These are phyloP conservation scores for Thermothelomyces thermophilus DNA, from an alignment of 2,329 filamentous ascomycete species.

Conservation along the genomic window DNA sequence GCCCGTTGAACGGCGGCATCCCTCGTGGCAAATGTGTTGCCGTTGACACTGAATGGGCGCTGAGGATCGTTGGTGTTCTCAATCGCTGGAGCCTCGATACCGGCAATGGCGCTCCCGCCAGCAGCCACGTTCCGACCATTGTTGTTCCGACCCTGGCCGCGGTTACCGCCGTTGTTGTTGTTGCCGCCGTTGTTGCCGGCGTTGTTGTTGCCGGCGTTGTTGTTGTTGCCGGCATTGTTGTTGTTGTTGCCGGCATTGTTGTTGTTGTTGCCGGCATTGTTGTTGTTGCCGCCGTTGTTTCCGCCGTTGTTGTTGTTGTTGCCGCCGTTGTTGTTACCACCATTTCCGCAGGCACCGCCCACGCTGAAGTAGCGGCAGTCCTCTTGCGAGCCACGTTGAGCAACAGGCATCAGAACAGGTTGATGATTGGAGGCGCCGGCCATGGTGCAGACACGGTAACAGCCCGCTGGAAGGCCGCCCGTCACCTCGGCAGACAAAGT, in stretches of 20 bases:
- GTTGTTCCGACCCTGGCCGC: conserved; percentile 6
- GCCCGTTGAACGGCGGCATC: conserved; percentile 51
- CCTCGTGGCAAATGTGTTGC: conserved; percentile 51
- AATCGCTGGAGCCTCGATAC: conserved; percentile 46
- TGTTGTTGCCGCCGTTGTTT: conserved; percentile 22
- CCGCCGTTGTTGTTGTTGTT: conserved; percentile 20
- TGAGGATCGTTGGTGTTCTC: conserved; percentile 39
- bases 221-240: conserved; percentile 3
- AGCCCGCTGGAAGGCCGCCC: conserved; percentile 53
- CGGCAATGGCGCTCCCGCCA: conserved; percentile 42
- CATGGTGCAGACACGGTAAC: conserved; percentile 62
- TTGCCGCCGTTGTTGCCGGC: background rate
- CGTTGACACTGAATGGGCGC: conserved; percentile 51
- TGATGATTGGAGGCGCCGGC: conserved; percentile 58
- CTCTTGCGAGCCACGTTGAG: conserved; percentile 60
- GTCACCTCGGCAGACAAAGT: conserved; percentile 46
- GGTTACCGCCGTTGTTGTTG: background rate
- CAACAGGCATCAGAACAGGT: conserved; percentile 59
- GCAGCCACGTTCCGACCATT: background rate
- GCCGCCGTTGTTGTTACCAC: conserved; percentile 16
- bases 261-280: conserved; percentile 17
- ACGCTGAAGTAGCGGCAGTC: conserved; percentile 58
- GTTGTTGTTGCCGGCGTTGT: background rate
- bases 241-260: conserved; percentile 1
- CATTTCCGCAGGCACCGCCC: conserved; percentile 23